Base-by-base conservation (phyloP, 768 basidiomycete species). In the Amanita exitialis region DNA sequence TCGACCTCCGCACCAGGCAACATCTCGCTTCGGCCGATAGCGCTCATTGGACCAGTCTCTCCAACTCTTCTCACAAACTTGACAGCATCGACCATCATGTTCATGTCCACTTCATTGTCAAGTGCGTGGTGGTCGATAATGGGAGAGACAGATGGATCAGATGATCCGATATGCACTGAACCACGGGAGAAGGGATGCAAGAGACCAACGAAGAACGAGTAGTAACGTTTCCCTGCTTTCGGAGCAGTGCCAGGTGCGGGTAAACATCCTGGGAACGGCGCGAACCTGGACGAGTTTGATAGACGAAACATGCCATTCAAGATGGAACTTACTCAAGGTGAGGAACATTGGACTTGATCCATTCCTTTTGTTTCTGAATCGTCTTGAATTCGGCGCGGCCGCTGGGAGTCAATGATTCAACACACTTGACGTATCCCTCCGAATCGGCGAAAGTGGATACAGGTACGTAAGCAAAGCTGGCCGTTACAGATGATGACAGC, bases 41-140 rank as follows among this genome's bases (percentile, higher is more conserved):
- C 46, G 5, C 9, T 30, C 34, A 39, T n/a, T 30, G 42, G 23
- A 20, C 49, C 32, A 15, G 30, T 42, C 28, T 47, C 20, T 6
- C 23, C 20, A 16, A 39, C 38, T 35, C 30, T 55, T 25, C 43
- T 44, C 9, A 39, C 18, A n/a, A 36, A 44, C 30, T 27, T 37
- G 15, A 41, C 21, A 38, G 43, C 35, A 45, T 27, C 27, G 6
- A 41, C 7, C 49, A 47, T 47, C 46, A 47, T 47, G 32, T 35
- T 6, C 16, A 32, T 47, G 43, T 51, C 54, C 41, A 49, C 25
- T 38, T 45, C 32, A 25, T 55, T 34, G 18, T 43, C 34, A 9
- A 53, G 46, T 13, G 53, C 49, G 15, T 36, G 28, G 8, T 47
- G 32, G 39, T 56, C 55, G 30, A 56, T 53, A 20, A 51, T 35